A percentile compares a stretch with the other conserved stretches of the same genome.
phyloP scores from a whole-genome alignment of 129 eudicot genomes.

The Saussurea involucrata region DNA sequence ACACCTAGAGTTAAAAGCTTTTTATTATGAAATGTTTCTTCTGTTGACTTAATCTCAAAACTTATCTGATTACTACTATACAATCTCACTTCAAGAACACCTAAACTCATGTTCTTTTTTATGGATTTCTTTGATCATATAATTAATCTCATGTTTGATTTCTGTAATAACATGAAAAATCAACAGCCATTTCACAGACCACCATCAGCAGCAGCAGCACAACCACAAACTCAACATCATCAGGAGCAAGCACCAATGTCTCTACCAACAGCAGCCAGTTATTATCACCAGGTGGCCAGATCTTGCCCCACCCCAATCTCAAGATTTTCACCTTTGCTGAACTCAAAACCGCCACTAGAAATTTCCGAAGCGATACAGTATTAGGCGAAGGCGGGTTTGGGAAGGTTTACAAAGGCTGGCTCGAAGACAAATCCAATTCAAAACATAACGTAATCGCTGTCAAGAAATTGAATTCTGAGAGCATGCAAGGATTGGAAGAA shows the following conservation, averaged over 20 bases:
- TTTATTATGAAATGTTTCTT: neutral
- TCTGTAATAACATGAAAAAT: slow-evolving; percentile 3
- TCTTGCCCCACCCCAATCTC: slow-evolving; percentile 45
- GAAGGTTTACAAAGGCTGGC: slow-evolving; percentile 60
- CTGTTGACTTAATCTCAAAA: neutral
- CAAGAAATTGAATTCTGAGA: slow-evolving; percentile 35
- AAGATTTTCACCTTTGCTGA: slow-evolving; percentile 42
- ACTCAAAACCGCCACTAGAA: slow-evolving; percentile 47
- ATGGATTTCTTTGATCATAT: neutral
- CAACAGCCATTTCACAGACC: slow-evolving; percentile 36
- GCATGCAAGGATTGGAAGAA: slow-evolving; percentile 50
- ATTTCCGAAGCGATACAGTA: slow-evolving; percentile 42
- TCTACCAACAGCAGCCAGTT: slow-evolving; percentile 32
- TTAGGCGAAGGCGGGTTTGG: slow-evolving; percentile 66
- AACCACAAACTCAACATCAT: slow-evolving; percentile 34
- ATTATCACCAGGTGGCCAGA: slow-evolving; percentile 36
- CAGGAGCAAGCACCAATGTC: slow-evolving; percentile 29
- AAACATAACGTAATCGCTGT: slow-evolving; percentile 35
- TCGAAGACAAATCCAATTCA: slow-evolving; percentile 38
- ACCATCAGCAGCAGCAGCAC: slow-evolving; percentile 30
- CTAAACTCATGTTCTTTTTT: neutral
- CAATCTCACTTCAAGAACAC: neutral
- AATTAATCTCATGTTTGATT: neutral
- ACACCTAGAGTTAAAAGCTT: neutral
- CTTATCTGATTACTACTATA: neutral